These are phyloP conservation scores for Capsicum baccatum DNA, from an alignment of 257 asterid species.

Conservation along the genomic window DNA sequence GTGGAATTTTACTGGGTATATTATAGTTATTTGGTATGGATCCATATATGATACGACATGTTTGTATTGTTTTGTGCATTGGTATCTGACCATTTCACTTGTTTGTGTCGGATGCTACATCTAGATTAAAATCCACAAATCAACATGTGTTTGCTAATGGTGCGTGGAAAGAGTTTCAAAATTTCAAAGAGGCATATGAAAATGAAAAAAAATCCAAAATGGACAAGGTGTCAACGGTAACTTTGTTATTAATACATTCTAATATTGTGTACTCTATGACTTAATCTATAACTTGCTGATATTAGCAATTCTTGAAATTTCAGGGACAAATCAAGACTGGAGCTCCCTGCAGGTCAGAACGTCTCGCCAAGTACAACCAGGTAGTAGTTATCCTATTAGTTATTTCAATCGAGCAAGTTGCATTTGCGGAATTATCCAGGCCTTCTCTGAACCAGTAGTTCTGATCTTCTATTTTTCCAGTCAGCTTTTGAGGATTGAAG, in stretches of 20 bases:
- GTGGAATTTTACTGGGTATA: too few relatives aligned
- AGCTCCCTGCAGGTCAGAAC: slow-evolving; percentile 99
- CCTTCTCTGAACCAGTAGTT: not conserved
- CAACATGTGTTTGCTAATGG: too few relatives aligned
- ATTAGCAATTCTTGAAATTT: slow-evolving; percentile 20
- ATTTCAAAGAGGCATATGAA: too few relatives aligned
- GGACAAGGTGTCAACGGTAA: slow-evolving; percentile 63
- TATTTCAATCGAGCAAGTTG: not conserved
- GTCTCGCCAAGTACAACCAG: slow-evolving; percentile 97
- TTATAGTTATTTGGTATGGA: too few relatives aligned
- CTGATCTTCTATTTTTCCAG: not conserved
- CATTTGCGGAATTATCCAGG: not conserved
- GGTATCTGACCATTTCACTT: too few relatives aligned
- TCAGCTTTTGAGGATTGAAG: slow-evolving; percentile 91
- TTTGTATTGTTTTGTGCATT: too few relatives aligned
- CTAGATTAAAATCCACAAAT: too few relatives aligned
- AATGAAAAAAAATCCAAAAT: too few relatives aligned
- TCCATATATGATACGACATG: too few relatives aligned
- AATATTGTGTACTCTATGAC: not conserved
- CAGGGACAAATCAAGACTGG: slow-evolving; percentile 99
- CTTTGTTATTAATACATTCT: not conserved
- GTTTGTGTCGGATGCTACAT: too few relatives aligned
- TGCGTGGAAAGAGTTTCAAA: too few relatives aligned
- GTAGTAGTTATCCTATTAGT: slow-evolving; percentile 34
- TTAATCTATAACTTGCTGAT: not conserved